Percentiles rank a stretch among this genome's conserved stretches.
Evolutionary conservation across 2,329 filamentous ascomycete species (phyloP).

Genomic region (Ophiobolus disseminans): DNA sequence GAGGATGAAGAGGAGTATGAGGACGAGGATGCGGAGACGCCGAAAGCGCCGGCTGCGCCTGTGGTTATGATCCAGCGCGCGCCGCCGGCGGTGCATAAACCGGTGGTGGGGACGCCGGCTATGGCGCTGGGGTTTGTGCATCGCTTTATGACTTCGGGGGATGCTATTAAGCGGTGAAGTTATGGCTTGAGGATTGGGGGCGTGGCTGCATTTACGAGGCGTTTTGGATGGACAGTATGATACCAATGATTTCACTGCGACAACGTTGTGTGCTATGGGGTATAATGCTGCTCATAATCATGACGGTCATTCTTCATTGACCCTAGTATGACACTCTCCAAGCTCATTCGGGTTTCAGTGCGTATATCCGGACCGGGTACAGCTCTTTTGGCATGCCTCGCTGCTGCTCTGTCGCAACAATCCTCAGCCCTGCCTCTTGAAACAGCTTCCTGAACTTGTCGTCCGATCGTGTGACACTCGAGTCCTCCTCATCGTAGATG

Average conservation of each 20-base stretch:
- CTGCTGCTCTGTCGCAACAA: slow-evolving; percentile 53
- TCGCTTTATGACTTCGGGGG: slow-evolving; percentile 33
- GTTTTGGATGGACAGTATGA: slow-evolving; percentile 2
- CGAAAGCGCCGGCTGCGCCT: slow-evolving; percentile 6
- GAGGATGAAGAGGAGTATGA: slow-evolving; percentile 28
- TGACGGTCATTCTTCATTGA: slow-evolving; percentile 1
- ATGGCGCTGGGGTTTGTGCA: slow-evolving; percentile 31
- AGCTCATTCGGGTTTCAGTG: slow-evolving; percentile 64
- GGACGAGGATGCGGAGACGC: slow-evolving; percentile 13
- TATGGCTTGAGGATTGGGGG: too few species aligned
- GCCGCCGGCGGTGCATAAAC: slow-evolving; percentile 16
- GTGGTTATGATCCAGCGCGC: slow-evolving; percentile 13
- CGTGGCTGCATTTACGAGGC: not conserved
- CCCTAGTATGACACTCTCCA: not conserved
- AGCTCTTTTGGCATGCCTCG: slow-evolving; percentile 72
- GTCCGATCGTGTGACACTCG: slow-evolving; percentile 79
- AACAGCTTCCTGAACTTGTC: slow-evolving; percentile 75
- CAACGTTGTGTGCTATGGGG: slow-evolving; percentile 8
- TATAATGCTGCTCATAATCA: slow-evolving; percentile 5
- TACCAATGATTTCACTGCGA: not conserved
- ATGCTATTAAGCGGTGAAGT: too few species aligned
- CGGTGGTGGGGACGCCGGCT: slow-evolving; percentile 24
- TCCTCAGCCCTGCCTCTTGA: slow-evolving; percentile 67
- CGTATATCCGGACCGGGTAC: slow-evolving; percentile 80
- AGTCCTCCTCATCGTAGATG: slow-evolving; percentile 77